phyloP scores from a whole-genome alignment of 2,329 filamentous ascomycete genomes.

The Fusarium sp. region DNA sequence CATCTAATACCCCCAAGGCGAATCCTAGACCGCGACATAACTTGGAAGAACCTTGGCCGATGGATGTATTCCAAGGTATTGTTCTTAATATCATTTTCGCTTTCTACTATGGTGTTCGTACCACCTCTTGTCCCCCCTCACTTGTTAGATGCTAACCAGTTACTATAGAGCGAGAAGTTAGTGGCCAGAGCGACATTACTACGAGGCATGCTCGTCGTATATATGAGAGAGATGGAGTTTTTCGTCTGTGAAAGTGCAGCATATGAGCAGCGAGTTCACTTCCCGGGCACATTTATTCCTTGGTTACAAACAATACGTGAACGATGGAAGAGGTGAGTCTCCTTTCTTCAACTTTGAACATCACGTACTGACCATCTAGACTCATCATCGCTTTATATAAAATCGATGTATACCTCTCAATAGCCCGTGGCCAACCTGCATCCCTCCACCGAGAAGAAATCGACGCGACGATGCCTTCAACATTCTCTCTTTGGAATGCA shows the following conservation, averaged over 20 bases:
- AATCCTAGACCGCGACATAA: conserved; percentile 22
- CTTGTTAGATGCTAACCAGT: not conserved
- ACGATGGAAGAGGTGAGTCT: conserved; percentile 51
- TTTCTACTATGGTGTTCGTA: conserved; percentile 51
- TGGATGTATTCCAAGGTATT: conserved; percentile 50
- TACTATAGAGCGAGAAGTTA: conserved; percentile 46
- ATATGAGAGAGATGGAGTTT: conserved; percentile 52
- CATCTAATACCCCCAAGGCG: too few relatives aligned
- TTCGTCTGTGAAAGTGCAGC: conserved; percentile 52
- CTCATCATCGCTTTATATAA: conserved; percentile 52
- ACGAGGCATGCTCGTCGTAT: conserved; percentile 50
- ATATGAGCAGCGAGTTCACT: conserved; percentile 51
- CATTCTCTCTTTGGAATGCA: conserved; percentile 53
- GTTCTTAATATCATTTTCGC: conserved; percentile 56
- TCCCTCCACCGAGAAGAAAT: conserved; percentile 53
- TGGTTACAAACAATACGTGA: conserved; percentile 49
- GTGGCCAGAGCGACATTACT: conserved; percentile 51
- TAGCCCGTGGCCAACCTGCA: conserved; percentile 48
- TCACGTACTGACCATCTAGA: conserved; percentile 37
- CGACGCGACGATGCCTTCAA: conserved; percentile 49
- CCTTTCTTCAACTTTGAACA: not conserved
- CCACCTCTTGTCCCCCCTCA: not conserved
- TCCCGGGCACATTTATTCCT: conserved; percentile 54
- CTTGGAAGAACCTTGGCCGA: conserved; percentile 43
- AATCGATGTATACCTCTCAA: conserved; percentile 54